Conservation (phyloP, 495 filamentous ascomycete genomes). For the Penicillium tannophilum region DNA sequence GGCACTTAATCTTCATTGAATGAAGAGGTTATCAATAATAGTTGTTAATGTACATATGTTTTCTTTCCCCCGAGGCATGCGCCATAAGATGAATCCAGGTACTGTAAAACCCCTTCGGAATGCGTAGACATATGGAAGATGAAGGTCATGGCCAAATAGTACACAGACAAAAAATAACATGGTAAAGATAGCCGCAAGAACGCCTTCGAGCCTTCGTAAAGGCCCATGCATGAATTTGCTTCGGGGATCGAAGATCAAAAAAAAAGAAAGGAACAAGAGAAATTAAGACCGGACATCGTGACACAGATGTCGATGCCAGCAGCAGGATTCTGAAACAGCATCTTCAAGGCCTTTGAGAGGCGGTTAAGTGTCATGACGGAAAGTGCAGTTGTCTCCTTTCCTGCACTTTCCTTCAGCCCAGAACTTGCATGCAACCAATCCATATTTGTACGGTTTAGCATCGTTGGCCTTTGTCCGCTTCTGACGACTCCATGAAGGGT, state of each 20-base stretch:
- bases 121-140: not conserved
- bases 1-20: not conserved
- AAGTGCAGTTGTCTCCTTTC: conserved; percentile 86
- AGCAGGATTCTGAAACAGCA: not conserved
- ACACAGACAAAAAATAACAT: not conserved
- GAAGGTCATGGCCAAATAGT: not conserved
- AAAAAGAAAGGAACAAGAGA: not conserved
- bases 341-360: not conserved
- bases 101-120: conserved; percentile 1
- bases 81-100: conserved; percentile 1
- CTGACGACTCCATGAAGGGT: conserved; percentile 27
- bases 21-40: not conserved
- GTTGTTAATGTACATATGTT: conserved; percentile 4
- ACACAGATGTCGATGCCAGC: not conserved
- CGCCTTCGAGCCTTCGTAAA: conserved; percentile 7
- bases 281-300: not conserved
- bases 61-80: not conserved
- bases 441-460: conserved; percentile 44
- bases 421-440: conserved; percentile 68
- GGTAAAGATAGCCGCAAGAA: conserved; percentile 1
- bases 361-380: conserved; percentile 57
- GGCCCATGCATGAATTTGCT: conserved; percentile 6
- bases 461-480: conserved; percentile 41
- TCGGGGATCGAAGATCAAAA: conserved; percentile 1
- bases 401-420: conserved; percentile 77